phyloP scores from a whole-genome alignment of 805 yeast genomes.

The Wickerhamomyces subpelliculosus region DNA sequence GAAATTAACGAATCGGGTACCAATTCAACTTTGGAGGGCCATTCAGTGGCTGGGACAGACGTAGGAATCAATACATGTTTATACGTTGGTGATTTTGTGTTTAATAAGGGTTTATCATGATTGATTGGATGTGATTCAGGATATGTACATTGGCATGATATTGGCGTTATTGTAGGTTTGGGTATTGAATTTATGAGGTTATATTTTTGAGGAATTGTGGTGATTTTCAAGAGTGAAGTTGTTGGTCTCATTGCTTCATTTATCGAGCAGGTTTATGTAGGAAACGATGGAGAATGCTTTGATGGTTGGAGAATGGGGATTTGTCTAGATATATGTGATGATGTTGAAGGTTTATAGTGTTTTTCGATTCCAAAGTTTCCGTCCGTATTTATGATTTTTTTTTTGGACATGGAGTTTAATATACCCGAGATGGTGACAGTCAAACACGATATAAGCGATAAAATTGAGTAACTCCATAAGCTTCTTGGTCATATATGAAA shows the following conservation, averaged over 20 bases:
- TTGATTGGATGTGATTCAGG: slow-evolving; percentile 39
- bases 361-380: too few species aligned
- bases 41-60: slow-evolving; percentile 28
- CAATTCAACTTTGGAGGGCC: slow-evolving; percentile 42
- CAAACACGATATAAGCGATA: too few species aligned
- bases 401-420: too few species aligned
- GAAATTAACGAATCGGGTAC: slow-evolving; percentile 37
- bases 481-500: too few species aligned
- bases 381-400: too few species aligned
- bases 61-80: slow-evolving; percentile 51
- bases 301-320: too few species aligned
- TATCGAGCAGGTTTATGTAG: too few species aligned
- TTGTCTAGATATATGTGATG: too few species aligned
- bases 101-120: slow-evolving; percentile 30
- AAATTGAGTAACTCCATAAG: too few species aligned
- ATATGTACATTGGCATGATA: slow-evolving; percentile 41
- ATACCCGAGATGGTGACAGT: too few species aligned
- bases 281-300: too few species aligned
- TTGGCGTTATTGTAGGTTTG: slow-evolving; percentile 19
- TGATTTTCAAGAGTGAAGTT: neutral
- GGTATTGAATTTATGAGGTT: slow-evolving; percentile 1
- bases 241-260: slow-evolving; percentile 16
- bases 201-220: neutral
- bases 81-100: slow-evolving; percentile 44
- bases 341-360: too few species aligned